Conservation (phyloP, 331 rosid species). For the Quercus phellos region DNA sequence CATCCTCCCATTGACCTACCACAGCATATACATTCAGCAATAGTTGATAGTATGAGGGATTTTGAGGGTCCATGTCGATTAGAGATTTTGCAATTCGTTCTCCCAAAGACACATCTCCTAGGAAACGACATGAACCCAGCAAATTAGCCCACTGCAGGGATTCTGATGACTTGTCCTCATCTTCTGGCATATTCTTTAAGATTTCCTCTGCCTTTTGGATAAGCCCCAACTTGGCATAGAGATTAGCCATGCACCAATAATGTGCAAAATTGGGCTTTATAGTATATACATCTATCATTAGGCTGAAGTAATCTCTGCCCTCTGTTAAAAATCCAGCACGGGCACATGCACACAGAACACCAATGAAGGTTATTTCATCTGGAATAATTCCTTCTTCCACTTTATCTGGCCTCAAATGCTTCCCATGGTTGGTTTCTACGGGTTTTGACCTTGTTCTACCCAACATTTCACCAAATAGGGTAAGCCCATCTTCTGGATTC, state of each 20-base stretch:
- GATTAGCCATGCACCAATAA: slow-evolving; percentile 75
- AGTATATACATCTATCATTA: slow-evolving; percentile 42
- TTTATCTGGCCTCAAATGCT: slow-evolving; percentile 7
- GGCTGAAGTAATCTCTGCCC: slow-evolving; percentile 47
- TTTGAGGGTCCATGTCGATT: slow-evolving; percentile 53
- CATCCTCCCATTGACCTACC: slow-evolving; percentile 73
- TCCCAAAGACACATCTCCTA: slow-evolving; percentile 45
- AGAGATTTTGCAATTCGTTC: slow-evolving; percentile 50
- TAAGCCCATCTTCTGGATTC: slow-evolving; percentile 52
- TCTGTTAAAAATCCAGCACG: slow-evolving; percentile 44
- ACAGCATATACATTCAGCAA: slow-evolving; percentile 60
- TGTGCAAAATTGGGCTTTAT: slow-evolving; percentile 71
- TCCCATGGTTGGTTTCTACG: slow-evolving; percentile 14
- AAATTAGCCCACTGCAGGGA: slow-evolving; percentile 50
- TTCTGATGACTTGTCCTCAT: slow-evolving; percentile 31
- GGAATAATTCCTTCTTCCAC: slow-evolving; percentile 32
- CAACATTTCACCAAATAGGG: slow-evolving; percentile 42
- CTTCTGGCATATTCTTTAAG: slow-evolving; percentile 35
- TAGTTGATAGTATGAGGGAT: slow-evolving; percentile 46
- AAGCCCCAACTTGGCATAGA: slow-evolving; percentile 42
- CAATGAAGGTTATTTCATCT: slow-evolving; percentile 61
- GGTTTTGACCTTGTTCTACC: slow-evolving; percentile 18
- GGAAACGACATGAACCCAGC: slow-evolving; percentile 52
- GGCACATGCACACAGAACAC: slow-evolving; percentile 69
- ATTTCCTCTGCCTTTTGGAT: slow-evolving; percentile 50